A percentile compares a stretch with the other conserved stretches of the same genome.
Conservation (phyloP, 768 basidiomycete genomes). For the Clavaria fumosa region DNA sequence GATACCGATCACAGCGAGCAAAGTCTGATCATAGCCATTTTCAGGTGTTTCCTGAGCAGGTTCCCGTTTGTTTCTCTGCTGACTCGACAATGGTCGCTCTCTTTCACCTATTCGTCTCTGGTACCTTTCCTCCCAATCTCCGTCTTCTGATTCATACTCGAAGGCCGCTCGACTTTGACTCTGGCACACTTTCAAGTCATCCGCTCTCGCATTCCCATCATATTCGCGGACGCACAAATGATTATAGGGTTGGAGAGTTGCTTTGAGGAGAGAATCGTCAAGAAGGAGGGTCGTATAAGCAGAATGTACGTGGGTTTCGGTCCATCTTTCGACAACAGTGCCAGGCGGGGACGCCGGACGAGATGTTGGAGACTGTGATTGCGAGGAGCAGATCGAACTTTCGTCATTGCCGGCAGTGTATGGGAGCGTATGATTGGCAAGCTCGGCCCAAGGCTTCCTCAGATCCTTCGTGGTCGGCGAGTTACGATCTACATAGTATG, state of each 20-base stretch:
- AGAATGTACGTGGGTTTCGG: constrained; percentile 20
- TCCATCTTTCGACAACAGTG: constrained; percentile 8
- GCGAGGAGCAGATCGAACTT: no score
- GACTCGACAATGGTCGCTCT: no score
- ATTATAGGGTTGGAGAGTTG: constrained; percentile 61
- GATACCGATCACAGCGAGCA: constrained; percentile 54
- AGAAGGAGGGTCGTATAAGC: constrained; percentile 32
- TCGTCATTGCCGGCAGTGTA: no score
- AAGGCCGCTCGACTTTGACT: constrained; percentile 4
- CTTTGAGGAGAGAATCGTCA: constrained; percentile 42
- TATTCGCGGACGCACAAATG: constrained; percentile 70
- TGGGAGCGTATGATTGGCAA: constrained; percentile 10
- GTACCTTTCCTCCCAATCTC: constrained; percentile 3
- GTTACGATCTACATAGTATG: constrained; percentile 34
- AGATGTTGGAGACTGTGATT: constrained; percentile 2
- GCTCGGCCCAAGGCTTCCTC: constrained; percentile 41
- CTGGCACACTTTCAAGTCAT: constrained; percentile 14
- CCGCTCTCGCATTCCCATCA: constrained; percentile 25
- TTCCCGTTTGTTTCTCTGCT: background rate
- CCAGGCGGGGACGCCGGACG: constrained; percentile 7
- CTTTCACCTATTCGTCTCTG: background rate
- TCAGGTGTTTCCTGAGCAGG: background rate
- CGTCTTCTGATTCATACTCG: constrained; percentile 1
- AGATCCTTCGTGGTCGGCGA: constrained; percentile 62
- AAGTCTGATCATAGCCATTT: constrained; percentile 30